Conservation (phyloP, 768 basidiomycete genomes). For the Gloeopeniophorella convolvens region DNA sequence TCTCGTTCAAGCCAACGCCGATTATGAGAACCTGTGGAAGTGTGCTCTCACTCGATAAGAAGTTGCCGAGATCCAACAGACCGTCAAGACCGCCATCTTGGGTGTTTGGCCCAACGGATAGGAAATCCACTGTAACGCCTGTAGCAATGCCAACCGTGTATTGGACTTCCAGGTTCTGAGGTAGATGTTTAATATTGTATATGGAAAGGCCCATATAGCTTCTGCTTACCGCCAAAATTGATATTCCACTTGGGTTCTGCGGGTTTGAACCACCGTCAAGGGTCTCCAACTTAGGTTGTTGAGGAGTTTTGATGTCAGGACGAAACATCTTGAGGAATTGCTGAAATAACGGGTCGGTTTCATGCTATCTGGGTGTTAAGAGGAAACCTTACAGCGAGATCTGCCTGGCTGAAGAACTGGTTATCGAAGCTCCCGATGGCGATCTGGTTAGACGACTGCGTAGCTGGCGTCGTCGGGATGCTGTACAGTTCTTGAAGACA, state of each 20-base stretch:
- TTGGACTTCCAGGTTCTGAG: conserved; percentile 24
- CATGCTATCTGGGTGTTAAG: neutral
- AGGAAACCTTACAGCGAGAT: conserved; percentile 22
- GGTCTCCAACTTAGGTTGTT: conserved; percentile 7
- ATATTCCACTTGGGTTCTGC: neutral
- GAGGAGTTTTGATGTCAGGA: conserved; percentile 1
- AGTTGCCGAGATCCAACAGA: conserved; percentile 23
- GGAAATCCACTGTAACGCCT: conserved; percentile 21
- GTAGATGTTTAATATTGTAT: neutral
- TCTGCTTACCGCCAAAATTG: conserved; percentile 1
- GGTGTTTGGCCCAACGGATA: conserved; percentile 21
- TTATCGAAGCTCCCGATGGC: conserved; percentile 28
- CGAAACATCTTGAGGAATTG: conserved; percentile 9
- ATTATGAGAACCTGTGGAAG: conserved; percentile 23
- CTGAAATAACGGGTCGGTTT: neutral
- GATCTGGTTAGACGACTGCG: conserved; percentile 22
- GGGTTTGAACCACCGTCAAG: conserved; percentile 15
- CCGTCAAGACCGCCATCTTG: conserved; percentile 15
- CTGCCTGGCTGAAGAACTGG: conserved; percentile 27
- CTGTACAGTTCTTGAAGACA: conserved; percentile 32
- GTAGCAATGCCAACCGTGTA: conserved; percentile 23
- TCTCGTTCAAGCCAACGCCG: conserved; percentile 21
- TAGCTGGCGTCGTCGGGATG: conserved; percentile 29
- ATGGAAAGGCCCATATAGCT: too few relatives aligned
- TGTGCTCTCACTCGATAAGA: conserved; percentile 13